Percentiles rank a stretch among this genome's conserved stretches.
Conservation (phyloP, 148 eudicot genomes). For the Amaranthus hypochondriacus region DNA sequence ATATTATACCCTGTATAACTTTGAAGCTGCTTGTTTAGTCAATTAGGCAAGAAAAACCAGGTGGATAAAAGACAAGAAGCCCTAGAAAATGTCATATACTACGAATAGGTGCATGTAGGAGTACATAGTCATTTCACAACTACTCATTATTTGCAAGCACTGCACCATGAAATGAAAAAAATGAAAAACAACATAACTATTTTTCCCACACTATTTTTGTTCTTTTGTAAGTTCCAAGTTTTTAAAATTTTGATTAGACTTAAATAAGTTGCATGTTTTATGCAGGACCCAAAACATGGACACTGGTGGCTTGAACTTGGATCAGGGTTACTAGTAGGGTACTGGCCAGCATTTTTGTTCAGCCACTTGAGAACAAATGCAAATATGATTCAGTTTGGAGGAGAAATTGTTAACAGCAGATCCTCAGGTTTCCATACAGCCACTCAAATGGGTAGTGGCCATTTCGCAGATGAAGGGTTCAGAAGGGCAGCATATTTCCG, state of each 20-base stretch:
- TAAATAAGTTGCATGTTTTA: conserved; percentile 1
- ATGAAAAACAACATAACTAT: background rate
- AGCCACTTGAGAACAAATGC: conserved; percentile 73
- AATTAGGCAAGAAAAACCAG: too few species aligned
- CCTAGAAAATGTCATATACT: background rate
- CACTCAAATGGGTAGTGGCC: conserved; percentile 98
- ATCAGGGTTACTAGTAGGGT: conserved; percentile 73
- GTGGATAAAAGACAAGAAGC: background rate
- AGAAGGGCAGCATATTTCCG: conserved; percentile 90
- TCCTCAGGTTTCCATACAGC: conserved; percentile 81
- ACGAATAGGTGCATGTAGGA: background rate
- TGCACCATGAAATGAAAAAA: conserved; percentile 2
- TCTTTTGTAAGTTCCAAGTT: background rate
- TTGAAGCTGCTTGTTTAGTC: too few species aligned
- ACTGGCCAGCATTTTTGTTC: conserved; percentile 86
- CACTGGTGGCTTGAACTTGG: conserved; percentile 99
- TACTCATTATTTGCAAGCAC: background rate
- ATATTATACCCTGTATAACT: too few species aligned
- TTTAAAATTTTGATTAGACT: background rate
- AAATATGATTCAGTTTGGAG: conserved; percentile 95
- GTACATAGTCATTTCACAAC: background rate
- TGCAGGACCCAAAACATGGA: conserved; percentile 93
- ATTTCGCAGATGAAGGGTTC: conserved; percentile 81
- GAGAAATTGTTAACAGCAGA: conserved; percentile 75
- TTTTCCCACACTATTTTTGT: background rate